Base-by-base conservation (phyloP, 2,329 filamentous ascomycete genomes). In the Neopestalotiopsis rosae region DNA sequence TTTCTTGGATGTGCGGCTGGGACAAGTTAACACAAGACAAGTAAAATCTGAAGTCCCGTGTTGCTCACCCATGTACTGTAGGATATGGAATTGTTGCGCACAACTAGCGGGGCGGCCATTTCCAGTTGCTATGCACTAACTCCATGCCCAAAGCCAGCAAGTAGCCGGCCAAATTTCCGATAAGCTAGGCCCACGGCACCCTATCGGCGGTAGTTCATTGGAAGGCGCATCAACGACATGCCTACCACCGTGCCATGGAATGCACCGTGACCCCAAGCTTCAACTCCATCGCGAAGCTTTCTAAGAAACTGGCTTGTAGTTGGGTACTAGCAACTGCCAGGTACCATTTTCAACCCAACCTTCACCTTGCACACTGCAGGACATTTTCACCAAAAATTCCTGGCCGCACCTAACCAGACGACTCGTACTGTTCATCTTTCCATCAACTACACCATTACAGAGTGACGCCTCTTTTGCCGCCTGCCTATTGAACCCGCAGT, bases 201-300 rank as follows among this genome's bases (percentile, higher is more conserved):
- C n/a, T 57, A 66, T 66, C 63, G 45, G 49, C 24, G n/a, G 28
- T 38, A n/a, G 5, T 5, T 34, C 20, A 66, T 58, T 57, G 63
- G 63, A 28, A 52, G 63, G 63, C 49, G 42, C 63, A 65, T 49
- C 45, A 24, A 9, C 14, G 20, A 20, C 7, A 49, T 9, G 5
- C 24, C 24, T 28, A 28, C 24, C 24, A 28, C 24, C 24, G 24
- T 28, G 24, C 34, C 34, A 38, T 38, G 34, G 34, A 38, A 7
- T 38, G 24, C 24, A 28, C 24, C 24, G 24, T 28, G 61, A 38
- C 13, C 59, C 34, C 12, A 30, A 62, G 59, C 59, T 62, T 30
- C 38, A 65, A 49, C 20, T 30, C 38, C 14, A 12, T 40, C 12
- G n/a, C 40, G 14, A 32, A 5, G 62, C 62, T 28, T 17, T 20